Conservation (phyloP, 148 eudicot genomes). For the Diospyros lotus region DNA sequence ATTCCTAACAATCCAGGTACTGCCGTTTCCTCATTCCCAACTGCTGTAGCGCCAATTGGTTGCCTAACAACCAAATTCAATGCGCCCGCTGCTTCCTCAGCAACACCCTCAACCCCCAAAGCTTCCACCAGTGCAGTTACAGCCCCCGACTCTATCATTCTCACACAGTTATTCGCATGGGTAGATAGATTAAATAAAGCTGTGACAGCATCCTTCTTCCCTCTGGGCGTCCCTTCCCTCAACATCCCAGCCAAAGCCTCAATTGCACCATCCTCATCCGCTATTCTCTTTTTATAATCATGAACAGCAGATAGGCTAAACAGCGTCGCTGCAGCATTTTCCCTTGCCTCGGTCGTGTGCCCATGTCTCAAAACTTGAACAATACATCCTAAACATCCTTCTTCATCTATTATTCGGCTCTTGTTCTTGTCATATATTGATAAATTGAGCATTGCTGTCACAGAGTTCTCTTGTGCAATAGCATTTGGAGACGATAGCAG, state of each 20-base stretch:
- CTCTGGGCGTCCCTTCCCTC: conserved; percentile 64
- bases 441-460: conserved; percentile 79
- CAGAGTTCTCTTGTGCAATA: conserved; percentile 85
- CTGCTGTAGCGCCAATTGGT: conserved; percentile 67
- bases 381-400: conserved; percentile 60
- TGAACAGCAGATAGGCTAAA: conserved; percentile 92
- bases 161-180: conserved; percentile 45
- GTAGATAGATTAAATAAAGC: conserved; percentile 78
- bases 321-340: conserved; percentile 89
- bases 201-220: conserved; percentile 84
- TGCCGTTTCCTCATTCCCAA: conserved; percentile 57
- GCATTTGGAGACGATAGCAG: conserved; percentile 50
- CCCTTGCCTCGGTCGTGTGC: conserved; percentile 70
- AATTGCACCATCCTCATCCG: conserved; percentile 58
- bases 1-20: conserved; percentile 60
- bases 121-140: conserved; percentile 55
- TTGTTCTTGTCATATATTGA: conserved; percentile 79
- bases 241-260: conserved; percentile 56
- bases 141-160: conserved; percentile 63
- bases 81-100: conserved; percentile 86
- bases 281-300: conserved; percentile 68
- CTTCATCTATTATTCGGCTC: conserved; percentile 55
- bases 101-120: conserved; percentile 51
- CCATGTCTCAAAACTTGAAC: conserved; percentile 60
- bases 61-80: conserved; percentile 72